Evolutionary conservation across 2,329 filamentous ascomycete genomes (phyloP), one percentile per base, ranked within the genome.

Genomic region (Bipolaris gigantea): DNA sequence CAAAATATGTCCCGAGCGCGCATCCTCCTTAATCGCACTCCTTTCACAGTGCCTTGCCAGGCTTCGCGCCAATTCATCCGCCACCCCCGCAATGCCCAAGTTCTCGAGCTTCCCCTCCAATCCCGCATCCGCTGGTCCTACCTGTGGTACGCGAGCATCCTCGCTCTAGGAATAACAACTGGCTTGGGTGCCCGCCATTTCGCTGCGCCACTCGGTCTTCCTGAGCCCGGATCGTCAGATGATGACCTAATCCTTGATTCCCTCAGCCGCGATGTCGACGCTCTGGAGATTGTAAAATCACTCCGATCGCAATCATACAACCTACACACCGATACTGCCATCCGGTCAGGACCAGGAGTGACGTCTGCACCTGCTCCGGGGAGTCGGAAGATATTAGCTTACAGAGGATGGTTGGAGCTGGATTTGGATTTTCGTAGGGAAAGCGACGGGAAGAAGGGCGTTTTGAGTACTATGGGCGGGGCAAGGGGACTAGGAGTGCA

Each of bases 401-500:
- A 58, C 21, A 65, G 65, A 42, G 65, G 53, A 27, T 73, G 71
- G 72, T 46, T 68, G 16, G 69, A 73, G 48, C 45, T 73, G 15
- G 69, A 72, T 43, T 39, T 72, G 18, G 57, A 65, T 58, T 55
- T 62, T n/a, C 50, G 56, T n/a, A 47, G 57, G 27, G 53, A 57
- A 30, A 48, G 64, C 50, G 43, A 54, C 36, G 50, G 64, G 51
- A 55, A 50, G 33, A 52, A 68, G 15, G 60, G 71, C 2, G 56
- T 71, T 8, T 41, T 79, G 48, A 68, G 70, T 16, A 48, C 38
- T 6, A 56, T 67, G 59, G 60, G 60, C n/a, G 78, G 77, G 8
- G 71, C 72, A 30, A 70, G 72, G 48, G 76, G 75, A 3, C 54
- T 80, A 19, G 78, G 76, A 7, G 70, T 73, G 63, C 83, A 90